A percentile compares a stretch with the other conserved stretches of the same genome.
Evolutionary conservation across 306 rosid species (phyloP).

Genomic region (Pueraria montana): DNA sequence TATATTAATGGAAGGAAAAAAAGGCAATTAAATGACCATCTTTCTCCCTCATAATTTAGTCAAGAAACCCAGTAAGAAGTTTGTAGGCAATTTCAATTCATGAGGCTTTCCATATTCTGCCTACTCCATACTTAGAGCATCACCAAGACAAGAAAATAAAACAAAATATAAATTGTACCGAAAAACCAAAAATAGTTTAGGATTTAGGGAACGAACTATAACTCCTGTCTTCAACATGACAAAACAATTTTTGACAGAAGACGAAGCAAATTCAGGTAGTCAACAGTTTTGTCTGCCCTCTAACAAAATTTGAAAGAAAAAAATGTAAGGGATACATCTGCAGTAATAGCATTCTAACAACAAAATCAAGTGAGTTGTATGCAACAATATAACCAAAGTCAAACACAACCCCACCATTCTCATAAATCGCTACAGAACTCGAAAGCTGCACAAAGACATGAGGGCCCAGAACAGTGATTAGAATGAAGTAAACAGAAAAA

Average conservation of each 20-base stretch:
- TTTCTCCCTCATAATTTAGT: conserved; percentile 8
- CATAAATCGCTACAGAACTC: conserved; percentile 12
- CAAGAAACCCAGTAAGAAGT: background rate
- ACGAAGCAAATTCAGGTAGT: conserved; percentile 12
- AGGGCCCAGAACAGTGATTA: conserved; percentile 30
- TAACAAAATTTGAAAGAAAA: background rate
- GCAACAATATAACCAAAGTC: conserved; percentile 11
- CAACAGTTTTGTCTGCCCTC: conserved; percentile 16
- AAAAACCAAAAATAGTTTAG: conserved; percentile 16
- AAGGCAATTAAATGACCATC: conserved; percentile 36
- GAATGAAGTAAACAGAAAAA: conserved; percentile 17
- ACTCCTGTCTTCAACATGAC: conserved; percentile 5
- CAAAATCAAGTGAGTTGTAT: conserved; percentile 7
- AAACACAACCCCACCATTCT: conserved; percentile 29
- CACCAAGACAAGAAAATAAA: conserved; percentile 28
- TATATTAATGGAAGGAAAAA: conserved; percentile 13
- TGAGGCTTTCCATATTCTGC: conserved; percentile 5
- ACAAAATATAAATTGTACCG: background rate
- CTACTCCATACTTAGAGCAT: conserved; percentile 15
- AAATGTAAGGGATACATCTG: conserved; percentile 14
- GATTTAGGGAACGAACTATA: background rate
- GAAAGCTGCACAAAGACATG: conserved; percentile 25
- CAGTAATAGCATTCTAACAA: conserved; percentile 28
- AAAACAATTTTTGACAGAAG: conserved; percentile 29
- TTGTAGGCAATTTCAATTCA: conserved; percentile 40